phyloP scores from a whole-genome alignment of 768 basidiomycete genomes.

The Russula griseocarnosa region DNA sequence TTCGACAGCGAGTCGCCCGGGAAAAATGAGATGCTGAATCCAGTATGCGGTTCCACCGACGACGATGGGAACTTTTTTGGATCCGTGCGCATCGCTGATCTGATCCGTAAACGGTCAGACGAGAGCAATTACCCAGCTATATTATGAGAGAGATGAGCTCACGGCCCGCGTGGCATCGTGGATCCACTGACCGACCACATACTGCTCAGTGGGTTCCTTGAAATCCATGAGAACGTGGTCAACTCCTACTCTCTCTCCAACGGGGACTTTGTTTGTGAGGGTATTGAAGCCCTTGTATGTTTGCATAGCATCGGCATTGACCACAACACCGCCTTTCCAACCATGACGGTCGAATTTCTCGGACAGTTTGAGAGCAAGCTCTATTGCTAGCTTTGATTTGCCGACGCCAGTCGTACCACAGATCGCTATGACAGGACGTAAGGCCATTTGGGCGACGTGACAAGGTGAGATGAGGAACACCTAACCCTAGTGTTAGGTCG shows the following conservation, averaged over 20 bases:
- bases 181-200: conserved; percentile 85
- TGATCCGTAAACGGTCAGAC: conserved; percentile 34
- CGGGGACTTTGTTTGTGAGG: conserved; percentile 89
- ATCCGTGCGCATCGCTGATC: conserved; percentile 70
- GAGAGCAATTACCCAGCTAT: not conserved
- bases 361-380: conserved; percentile 66
- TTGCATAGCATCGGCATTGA: conserved; percentile 99
- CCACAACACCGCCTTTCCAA: conserved; percentile 66
- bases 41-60: conserved; percentile 98
- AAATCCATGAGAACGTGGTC: conserved; percentile 89
- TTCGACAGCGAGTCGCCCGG: conserved; percentile 55
- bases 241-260: conserved; percentile 70
- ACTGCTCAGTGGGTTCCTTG: conserved; percentile 82
- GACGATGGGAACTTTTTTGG: conserved; percentile 72
- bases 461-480: not conserved
- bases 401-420: conserved; percentile 96
- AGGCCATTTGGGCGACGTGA: conserved; percentile 35
- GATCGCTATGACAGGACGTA: conserved; percentile 72
- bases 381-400: conserved; percentile 87
- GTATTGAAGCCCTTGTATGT: conserved; percentile 88
- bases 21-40: conserved; percentile 94
- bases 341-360: conserved; percentile 35
- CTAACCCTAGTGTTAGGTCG: conserved; percentile 5
- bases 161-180: conserved; percentile 75
- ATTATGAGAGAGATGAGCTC: conserved; percentile 33